Percentiles rank a stretch among this genome's conserved stretches.
These are phyloP conservation scores for Chernovozyma aurita DNA, from an alignment of 1,139 yeast genomes.

Conservation along the genomic window DNA sequence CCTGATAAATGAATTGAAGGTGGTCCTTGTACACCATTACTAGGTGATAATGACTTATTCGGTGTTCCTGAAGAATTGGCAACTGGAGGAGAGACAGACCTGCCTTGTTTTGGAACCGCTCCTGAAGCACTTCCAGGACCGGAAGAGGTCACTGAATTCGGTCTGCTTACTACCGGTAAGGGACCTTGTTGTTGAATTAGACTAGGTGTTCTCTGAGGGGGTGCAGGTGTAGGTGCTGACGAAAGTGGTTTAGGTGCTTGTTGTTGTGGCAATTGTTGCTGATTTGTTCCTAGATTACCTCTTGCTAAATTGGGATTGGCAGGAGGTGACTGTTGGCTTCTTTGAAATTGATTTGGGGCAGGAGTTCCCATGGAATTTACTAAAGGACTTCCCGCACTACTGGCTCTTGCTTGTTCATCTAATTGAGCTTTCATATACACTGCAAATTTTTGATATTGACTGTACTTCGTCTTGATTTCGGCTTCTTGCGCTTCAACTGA, in stretches of 20 bases:
- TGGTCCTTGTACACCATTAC: slow-evolving; percentile 8
- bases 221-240: slow-evolving; percentile 8
- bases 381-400: slow-evolving; percentile 4
- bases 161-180: slow-evolving; percentile 8
- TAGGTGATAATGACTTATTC: slow-evolving; percentile 7
- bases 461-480: slow-evolving; percentile 31
- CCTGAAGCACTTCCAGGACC: not conserved
- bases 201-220: slow-evolving; percentile 1
- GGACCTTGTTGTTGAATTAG: slow-evolving; percentile 1
- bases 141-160: not conserved
- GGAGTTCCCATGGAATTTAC: slow-evolving; percentile 1
- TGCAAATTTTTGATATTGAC: slow-evolving; percentile 36
- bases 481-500: slow-evolving; percentile 33
- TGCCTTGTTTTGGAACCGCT: slow-evolving; percentile 8
- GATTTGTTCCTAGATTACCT: not conserved
- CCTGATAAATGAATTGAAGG: slow-evolving; percentile 29
- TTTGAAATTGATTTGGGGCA: slow-evolving; percentile 2
- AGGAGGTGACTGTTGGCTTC: slow-evolving; percentile 4
- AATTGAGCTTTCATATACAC: slow-evolving; percentile 36
- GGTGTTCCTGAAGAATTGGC: slow-evolving; percentile 3
- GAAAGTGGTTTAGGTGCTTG: not conserved
- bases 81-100: slow-evolving; percentile 6
- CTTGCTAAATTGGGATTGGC: slow-evolving; percentile 4
- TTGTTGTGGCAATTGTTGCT: slow-evolving; percentile 5
- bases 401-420: slow-evolving; percentile 28